A percentile compares a stretch with the other conserved stretches of the same genome.
Conservation (phyloP, 345 rosid genomes). For the Gossypium herbaceum region DNA sequence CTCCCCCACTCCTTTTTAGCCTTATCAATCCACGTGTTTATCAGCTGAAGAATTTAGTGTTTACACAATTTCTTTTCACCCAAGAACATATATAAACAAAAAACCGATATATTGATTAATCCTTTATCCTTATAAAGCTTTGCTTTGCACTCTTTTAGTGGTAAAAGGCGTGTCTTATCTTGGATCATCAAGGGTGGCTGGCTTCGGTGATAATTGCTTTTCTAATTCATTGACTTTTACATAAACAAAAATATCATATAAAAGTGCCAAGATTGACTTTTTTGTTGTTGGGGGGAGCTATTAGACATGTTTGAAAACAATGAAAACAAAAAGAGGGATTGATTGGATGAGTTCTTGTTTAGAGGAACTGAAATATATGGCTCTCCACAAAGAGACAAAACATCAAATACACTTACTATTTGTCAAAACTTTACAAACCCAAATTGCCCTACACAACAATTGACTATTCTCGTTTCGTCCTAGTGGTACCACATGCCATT, state of each 20-base stretch:
- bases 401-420: neutral
- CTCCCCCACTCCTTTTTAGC: neutral
- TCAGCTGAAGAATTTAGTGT: neutral
- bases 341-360: neutral
- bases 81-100: neutral
- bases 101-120: neutral
- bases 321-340: neutral
- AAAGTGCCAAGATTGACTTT: slow-evolving; percentile 10
- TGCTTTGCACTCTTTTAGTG: neutral
- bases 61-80: neutral
- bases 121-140: neutral
- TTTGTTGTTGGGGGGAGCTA: neutral
- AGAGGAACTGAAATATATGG: slow-evolving; percentile 4
- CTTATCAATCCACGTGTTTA: slow-evolving; percentile 12
- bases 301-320: neutral
- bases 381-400: neutral
- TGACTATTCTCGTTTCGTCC: slow-evolving; percentile 5
- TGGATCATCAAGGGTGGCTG: neutral
- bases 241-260: neutral
- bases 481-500: neutral
- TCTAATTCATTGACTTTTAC: neutral
- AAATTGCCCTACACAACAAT: no score
- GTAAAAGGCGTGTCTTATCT: slow-evolving; percentile 12
- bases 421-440: no score
- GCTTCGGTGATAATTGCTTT: neutral